These are phyloP conservation scores for Linderina pennispora DNA, from an alignment of 192 early-diverging fungal genomes.

Conservation along the genomic window DNA sequence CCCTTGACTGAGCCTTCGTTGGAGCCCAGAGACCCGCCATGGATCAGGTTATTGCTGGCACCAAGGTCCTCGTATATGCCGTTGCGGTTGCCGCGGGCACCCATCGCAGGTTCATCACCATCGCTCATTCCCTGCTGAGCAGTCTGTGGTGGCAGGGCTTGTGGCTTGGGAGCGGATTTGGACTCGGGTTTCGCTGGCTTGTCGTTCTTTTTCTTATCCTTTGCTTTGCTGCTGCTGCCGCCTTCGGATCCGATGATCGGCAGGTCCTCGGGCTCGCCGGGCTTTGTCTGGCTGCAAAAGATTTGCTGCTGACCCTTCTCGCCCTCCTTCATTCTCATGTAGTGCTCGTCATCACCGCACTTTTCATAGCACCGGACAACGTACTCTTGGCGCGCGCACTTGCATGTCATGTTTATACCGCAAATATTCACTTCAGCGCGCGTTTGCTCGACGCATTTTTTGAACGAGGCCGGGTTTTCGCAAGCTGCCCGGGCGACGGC, in stretches of 20 bases:
- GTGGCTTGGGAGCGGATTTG: not conserved
- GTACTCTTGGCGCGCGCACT: slow-evolving; percentile 30
- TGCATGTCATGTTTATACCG: slow-evolving; percentile 45
- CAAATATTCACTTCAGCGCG: slow-evolving; percentile 42
- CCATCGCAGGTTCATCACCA: not conserved
- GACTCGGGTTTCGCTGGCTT: not conserved
- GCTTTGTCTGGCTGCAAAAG: slow-evolving; percentile 30
- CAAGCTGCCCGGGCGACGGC: no score
- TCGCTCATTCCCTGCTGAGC: not conserved
- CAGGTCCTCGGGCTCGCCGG: slow-evolving; percentile 35
- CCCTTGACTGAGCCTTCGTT: not conserved
- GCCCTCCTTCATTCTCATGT: slow-evolving; percentile 15
- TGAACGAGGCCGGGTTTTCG: slow-evolving; percentile 35
- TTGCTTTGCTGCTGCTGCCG: not conserved
- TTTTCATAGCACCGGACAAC: slow-evolving; percentile 27
- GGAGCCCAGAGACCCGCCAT: not conserved
- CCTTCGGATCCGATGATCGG: slow-evolving; percentile 32
- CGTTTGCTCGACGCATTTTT: slow-evolving; percentile 36
- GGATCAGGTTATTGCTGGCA: not conserved
- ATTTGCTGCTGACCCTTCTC: slow-evolving; percentile 38
- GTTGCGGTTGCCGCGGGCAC: not conserved
- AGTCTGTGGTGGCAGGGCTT: slow-evolving; percentile 1
- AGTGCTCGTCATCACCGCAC: slow-evolving; percentile 33
- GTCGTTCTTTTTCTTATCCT: not conserved
- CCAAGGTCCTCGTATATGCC: not conserved